A percentile compares a stretch with the other conserved stretches of the same genome.
phyloP scores from a whole-genome alignment of 225 moss, liverwort and hornwort species.

The Anthoceros angustus region DNA sequence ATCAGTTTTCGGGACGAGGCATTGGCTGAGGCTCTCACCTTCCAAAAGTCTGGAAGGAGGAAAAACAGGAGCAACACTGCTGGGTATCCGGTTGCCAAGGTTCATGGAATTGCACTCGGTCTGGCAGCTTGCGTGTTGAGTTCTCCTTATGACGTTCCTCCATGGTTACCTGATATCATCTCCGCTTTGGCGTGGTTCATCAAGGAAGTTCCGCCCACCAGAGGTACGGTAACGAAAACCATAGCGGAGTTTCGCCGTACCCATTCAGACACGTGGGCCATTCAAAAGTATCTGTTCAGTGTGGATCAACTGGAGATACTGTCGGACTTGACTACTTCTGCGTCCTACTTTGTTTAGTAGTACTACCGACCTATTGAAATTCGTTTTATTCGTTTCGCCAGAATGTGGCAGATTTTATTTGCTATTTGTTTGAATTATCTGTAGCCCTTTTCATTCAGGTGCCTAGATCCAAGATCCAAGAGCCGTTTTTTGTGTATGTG shows the following conservation, averaged over 20 bases:
- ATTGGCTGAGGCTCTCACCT: constrained; percentile 29
- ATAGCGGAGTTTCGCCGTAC: constrained; percentile 97
- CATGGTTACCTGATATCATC: constrained; percentile 94
- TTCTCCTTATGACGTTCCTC: constrained; percentile 96
- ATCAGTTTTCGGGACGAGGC: constrained; percentile 63
- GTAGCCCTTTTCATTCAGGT: too few relatives aligned
- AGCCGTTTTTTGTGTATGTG: too few relatives aligned
- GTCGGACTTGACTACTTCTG: constrained; percentile 70
- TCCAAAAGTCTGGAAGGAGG: constrained; percentile 40
- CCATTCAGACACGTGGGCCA: constrained; percentile 95
- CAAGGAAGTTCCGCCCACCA: constrained; percentile 63
- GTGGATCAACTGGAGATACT: constrained; percentile 93
- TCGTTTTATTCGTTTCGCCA: too few relatives aligned
- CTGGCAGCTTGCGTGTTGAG: constrained; percentile 88
- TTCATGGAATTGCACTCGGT: constrained; percentile 71
- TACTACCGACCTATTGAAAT: neutral
- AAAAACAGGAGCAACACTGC: constrained; percentile 47
- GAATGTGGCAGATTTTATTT: too few relatives aligned
- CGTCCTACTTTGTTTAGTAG: constrained; percentile 68
- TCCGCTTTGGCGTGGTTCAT: constrained; percentile 62
- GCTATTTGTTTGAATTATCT: too few relatives aligned
- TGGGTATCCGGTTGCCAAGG: constrained; percentile 35
- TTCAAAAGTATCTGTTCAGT: constrained; percentile 76
- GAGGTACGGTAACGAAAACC: constrained; percentile 67
- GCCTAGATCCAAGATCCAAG: too few relatives aligned